Conservation (phyloP, 139 green algal species). For the Yamagishiella unicocca region DNA sequence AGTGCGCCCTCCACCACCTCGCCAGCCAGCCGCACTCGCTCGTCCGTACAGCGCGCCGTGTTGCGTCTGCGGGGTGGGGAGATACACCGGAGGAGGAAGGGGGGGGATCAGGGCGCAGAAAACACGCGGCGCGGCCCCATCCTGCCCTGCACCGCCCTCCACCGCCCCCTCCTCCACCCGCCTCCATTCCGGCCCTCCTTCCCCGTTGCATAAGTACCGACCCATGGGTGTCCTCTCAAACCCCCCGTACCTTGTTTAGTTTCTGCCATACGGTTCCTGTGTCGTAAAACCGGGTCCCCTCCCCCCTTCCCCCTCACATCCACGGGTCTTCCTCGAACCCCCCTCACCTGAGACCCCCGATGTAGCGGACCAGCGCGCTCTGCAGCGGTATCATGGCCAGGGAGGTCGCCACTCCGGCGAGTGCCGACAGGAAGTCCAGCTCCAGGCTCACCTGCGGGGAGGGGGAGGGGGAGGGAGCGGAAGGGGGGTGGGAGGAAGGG, state of each 20-base stretch:
- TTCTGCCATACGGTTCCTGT: too few species aligned
- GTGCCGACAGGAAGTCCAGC: slow-evolving; percentile 76
- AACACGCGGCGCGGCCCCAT: too few species aligned
- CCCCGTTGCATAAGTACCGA: too few species aligned
- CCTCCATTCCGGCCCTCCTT: not conserved
- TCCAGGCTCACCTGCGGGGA: slow-evolving; percentile 60
- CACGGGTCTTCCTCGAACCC: not conserved
- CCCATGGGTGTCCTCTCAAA: too few species aligned
- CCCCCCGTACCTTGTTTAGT: too few species aligned
- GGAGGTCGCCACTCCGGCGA: slow-evolving; percentile 74
- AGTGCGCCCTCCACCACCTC: slow-evolving; percentile 74
- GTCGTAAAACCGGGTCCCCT: too few species aligned
- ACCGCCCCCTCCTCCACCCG: not conserved
- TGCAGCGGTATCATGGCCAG: slow-evolving; percentile 82
- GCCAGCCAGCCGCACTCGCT: slow-evolving; percentile 82
- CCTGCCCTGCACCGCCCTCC: too few species aligned
- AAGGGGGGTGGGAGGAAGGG: not conserved
- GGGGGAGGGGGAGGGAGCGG: not conserved
- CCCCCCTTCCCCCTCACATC: not conserved
- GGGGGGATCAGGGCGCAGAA: not conserved
- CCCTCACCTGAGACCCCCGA: slow-evolving; percentile 63
- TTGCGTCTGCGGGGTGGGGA: slow-evolving; percentile 25
- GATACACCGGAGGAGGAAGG: not conserved
- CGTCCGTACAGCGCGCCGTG: slow-evolving; percentile 74
- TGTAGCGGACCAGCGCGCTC: slow-evolving; percentile 70